Base-by-base conservation (phyloP, 805 yeast species). In the Wickerhamiella alocasiicola region DNA sequence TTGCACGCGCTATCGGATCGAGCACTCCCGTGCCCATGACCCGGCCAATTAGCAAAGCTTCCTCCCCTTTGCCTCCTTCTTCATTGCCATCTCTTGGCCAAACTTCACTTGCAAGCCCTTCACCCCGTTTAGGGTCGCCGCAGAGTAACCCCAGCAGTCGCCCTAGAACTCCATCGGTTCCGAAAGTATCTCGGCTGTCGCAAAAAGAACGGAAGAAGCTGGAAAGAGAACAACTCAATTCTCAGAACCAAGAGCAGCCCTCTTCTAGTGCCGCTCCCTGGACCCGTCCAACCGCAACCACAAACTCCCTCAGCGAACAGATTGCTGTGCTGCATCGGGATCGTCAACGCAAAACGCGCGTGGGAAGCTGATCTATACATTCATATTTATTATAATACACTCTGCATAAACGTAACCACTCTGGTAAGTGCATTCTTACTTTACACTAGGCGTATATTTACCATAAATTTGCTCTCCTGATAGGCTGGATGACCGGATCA, bases 221-320 rank as follows among this genome's bases (percentile, higher is more conserved):
- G 18, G 30, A 37, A 21, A 34, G 20, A 16, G 35, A 32, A 13
- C 24, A 20, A 15, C 17, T 26, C 6, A 13, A 21, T 17, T n/a
- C 25, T 3, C 30, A 17, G 12, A 25, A 16, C 3, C 34, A n/a
- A n/a, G n/a, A n/a, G n/a, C 16, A 25, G 23, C n/a, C 16, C 27
- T 17, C 15, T 25, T n/a, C 25, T 35, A 2, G 19, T 35, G n/a
- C 28, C 41, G 9, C 35, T n/a, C 41, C 41, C 33, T 37, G 41
- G 41, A 25, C 17, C 11, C 41, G 41, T 16, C 34, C 32, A 9
- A 23, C 25, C 12, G 24, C 20, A 12, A 18, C 35, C 12, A 4
- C 41, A 2, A 21, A 26, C 12, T 19, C 25, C 21, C 32, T 37
- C 17, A 29, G 41, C 34, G 41, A 37, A 20, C 41, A 30, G 5